These are phyloP conservation scores for Peterozyma toletana DNA, from an alignment of 805 yeast genomes.

Conservation along the genomic window DNA sequence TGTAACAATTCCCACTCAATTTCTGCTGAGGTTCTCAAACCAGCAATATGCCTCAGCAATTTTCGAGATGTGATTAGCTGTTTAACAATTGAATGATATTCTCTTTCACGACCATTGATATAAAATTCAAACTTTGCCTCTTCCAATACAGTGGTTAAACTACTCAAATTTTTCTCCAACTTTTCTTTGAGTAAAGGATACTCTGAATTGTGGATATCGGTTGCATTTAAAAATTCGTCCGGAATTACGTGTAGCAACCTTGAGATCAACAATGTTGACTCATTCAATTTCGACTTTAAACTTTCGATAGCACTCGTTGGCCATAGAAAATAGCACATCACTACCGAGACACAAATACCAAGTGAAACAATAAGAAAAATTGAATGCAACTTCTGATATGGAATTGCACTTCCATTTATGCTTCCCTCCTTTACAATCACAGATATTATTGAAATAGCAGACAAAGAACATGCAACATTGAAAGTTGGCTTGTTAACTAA, in stretches of 20 bases:
- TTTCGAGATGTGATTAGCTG: constrained; percentile 46
- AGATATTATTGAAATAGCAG: constrained; percentile 63
- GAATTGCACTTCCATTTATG: constrained; percentile 48
- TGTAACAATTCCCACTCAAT: constrained; percentile 54
- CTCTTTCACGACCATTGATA: constrained; percentile 46
- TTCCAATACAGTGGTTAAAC: constrained; percentile 33
- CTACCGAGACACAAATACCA: constrained; percentile 56
- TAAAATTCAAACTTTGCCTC: constrained; percentile 61
- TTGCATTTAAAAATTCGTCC: constrained; percentile 42
- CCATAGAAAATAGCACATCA: constrained; percentile 56
- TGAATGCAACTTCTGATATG: constrained; percentile 44
- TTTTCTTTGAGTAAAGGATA: constrained; percentile 24
- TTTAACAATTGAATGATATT: constrained; percentile 35
- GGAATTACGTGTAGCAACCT: constrained; percentile 36
- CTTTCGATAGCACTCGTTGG: constrained; percentile 49
- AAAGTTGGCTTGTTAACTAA: constrained; percentile 60
- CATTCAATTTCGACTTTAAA: constrained; percentile 39
- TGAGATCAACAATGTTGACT: constrained; percentile 46
- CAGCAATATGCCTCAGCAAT: constrained; percentile 53
- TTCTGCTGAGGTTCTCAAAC: constrained; percentile 60
- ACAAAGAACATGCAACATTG: constrained; percentile 75
- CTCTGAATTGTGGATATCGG: constrained; percentile 33
- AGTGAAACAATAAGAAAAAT: constrained; percentile 48
- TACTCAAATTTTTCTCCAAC: constrained; percentile 31
- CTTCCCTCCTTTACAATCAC: constrained; percentile 72